phyloP scores from a whole-genome alignment of 2,329 filamentous ascomycete genomes.

The Chaetothyriales sp. region DNA sequence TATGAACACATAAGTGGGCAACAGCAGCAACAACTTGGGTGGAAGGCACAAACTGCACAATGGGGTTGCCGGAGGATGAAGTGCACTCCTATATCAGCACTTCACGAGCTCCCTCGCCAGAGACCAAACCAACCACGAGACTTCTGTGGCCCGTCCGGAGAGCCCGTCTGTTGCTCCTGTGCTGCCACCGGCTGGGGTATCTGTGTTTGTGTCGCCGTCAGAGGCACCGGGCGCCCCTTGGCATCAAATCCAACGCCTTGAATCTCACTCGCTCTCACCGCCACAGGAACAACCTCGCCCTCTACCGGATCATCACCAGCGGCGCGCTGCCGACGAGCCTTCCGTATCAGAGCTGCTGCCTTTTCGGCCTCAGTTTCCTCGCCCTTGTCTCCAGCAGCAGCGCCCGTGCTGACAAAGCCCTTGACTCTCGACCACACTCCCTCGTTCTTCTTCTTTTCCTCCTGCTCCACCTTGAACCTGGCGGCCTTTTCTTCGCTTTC shows the following conservation, averaged over 20 bases:
- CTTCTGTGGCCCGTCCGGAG: background rate
- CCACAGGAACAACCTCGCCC: conserved; percentile 6
- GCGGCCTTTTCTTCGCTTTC: conserved; percentile 30
- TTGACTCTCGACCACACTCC: conserved; percentile 14
- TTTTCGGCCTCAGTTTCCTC: conserved; percentile 7
- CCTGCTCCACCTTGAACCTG: conserved; percentile 26
- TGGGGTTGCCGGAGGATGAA: background rate
- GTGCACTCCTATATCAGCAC: background rate
- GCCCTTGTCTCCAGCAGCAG: conserved; percentile 10
- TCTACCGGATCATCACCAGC: conserved; percentile 5
- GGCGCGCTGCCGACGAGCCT: conserved; percentile 3
- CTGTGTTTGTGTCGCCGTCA: conserved; percentile 7
- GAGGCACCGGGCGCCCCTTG: conserved; percentile 15
- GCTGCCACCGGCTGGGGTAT: background rate
- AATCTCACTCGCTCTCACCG: conserved; percentile 6
- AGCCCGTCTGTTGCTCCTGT: background rate
- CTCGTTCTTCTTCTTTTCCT: conserved; percentile 26
- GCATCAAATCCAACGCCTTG: conserved; percentile 15
- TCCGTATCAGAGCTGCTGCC: conserved; percentile 3
- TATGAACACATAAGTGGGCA: background rate
- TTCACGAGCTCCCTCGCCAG: background rate
- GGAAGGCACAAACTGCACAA: background rate
- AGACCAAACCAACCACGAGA: background rate
- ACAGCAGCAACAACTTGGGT: background rate
- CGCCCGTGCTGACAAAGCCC: conserved; percentile 5